Conservation (phyloP, 2,329 filamentous ascomycete species). For the Cryphonectria nitschkei region DNA sequence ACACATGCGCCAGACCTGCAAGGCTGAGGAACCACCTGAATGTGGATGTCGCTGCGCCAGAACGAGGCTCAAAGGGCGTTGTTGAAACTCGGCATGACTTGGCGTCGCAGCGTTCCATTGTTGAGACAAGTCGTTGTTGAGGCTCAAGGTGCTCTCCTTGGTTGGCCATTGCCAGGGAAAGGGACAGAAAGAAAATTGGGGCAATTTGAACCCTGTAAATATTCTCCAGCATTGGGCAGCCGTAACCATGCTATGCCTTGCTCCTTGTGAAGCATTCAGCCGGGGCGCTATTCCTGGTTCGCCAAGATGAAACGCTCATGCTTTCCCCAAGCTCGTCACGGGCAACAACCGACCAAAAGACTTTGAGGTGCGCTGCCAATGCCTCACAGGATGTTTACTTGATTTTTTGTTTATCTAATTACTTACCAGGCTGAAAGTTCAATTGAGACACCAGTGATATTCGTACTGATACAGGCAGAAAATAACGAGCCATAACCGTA, state of each 20-base stretch:
- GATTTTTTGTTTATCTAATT: no score
- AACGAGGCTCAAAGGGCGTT: conserved; percentile 10
- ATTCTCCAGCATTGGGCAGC: neutral
- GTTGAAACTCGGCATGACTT: conserved; percentile 24
- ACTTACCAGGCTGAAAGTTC: neutral
- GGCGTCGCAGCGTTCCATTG: neutral
- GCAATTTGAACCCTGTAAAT: neutral
- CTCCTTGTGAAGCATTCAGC: neutral
- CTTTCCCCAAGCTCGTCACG: neutral
- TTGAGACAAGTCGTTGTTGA: conserved; percentile 7
- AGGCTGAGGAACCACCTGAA: neutral
- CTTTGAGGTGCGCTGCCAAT: neutral
- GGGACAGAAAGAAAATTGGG: neutral
- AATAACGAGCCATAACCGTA: neutral
- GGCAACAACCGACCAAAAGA: neutral
- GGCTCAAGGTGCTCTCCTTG: neutral
- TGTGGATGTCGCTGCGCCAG: neutral
- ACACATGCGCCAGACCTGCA: conserved; percentile 6
- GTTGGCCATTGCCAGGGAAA: neutral
- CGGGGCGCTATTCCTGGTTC: conserved; percentile 1
- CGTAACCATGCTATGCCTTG: neutral
- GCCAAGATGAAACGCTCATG: conserved; percentile 7
- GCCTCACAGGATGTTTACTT: neutral
- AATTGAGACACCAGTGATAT: neutral
- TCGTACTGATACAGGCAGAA: neutral